Evolutionary conservation across 306 rosid genomes (phyloP).

Genomic region (Cercis canadensis): DNA sequence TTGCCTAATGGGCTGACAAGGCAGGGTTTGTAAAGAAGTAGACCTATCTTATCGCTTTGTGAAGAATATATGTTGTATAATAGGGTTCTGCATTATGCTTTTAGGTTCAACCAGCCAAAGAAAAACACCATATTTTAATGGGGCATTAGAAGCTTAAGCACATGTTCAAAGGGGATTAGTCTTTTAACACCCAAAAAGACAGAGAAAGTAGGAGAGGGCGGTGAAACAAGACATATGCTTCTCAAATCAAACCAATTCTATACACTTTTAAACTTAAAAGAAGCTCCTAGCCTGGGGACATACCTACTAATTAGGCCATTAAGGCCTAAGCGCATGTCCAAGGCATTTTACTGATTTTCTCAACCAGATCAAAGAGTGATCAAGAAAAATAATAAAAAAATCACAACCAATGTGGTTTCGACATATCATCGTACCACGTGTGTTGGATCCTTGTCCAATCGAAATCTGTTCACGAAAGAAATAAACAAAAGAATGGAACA

Average conservation of each 20-base stretch:
- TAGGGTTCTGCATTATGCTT: conserved; percentile 51
- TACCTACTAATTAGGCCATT: conserved; percentile 50
- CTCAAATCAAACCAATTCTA: conserved; percentile 38
- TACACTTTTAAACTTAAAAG: conserved; percentile 4
- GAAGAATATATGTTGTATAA: conserved; percentile 38
- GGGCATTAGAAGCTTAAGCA: conserved; percentile 38
- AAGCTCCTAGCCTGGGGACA: conserved; percentile 14
- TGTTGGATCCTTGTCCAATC: conserved; percentile 31
- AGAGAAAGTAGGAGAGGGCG: conserved; percentile 36
- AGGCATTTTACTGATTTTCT: conserved; percentile 25
- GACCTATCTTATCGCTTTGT: conserved; percentile 47
- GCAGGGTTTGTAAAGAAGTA: conserved; percentile 36
- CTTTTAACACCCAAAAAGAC: conserved; percentile 43
- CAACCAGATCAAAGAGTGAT: conserved; percentile 5
- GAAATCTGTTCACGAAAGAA: conserved; percentile 14
- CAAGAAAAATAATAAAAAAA: neutral
- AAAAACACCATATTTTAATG: conserved; percentile 34
- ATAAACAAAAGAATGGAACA: conserved; percentile 35
- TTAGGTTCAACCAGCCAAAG: conserved; percentile 42
- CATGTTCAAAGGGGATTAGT: conserved; percentile 58
- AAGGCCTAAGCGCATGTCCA: conserved; percentile 54
- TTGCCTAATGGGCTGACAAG: conserved; percentile 47
- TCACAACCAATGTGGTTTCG: conserved; percentile 33
- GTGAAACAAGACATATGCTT: conserved; percentile 36
- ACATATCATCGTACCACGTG: conserved; percentile 39